Base-by-base conservation (phyloP, 768 basidiomycete genomes). In the Steccherinum ochraceum region DNA sequence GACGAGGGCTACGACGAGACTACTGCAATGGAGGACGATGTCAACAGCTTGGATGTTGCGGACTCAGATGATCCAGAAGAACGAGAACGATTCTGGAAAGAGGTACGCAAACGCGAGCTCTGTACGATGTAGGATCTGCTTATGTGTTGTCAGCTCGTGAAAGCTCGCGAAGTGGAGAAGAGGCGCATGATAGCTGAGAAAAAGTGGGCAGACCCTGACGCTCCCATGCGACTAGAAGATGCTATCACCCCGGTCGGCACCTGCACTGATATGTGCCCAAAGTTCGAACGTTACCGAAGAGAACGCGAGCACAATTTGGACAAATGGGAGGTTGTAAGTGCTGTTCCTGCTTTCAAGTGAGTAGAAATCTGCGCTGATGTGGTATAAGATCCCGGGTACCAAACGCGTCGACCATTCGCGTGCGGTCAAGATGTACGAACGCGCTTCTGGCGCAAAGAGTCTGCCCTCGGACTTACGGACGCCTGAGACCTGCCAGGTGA, bases 381-480 rank as follows among this genome's bases (percentile, higher is more conserved):
- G 54, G n/a, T 57, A 52, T 41, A 64, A 88, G 86, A 81, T 86
- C 50, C 84, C 86, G 16, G 85, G 84, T 11, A 90, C 87, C n/a
- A 89, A 84, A 62, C 76, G 86, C 40, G 85, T 97, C 7, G 84
- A 94, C 61, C 92, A 92, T 56, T 73, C 74, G 39, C 83, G 84
- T 46, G 94, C 94, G 0, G 95, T 98, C 42, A 96, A 97, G 63
- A 87, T 86, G 63, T 99, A 93, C 66, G 91, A 95, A 64, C 87
- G 95, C 18, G 93, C 92, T 3, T 89, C 92, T 12, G 94, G 94
- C 21, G 91, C 95, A 72, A 89, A 94, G 68, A 83, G 83, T 0
- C 61, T 96, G 0, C 94, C 95, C 2, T 93, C 91, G 0, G 95
- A 99, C 65, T 72, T 99, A 45, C 82, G 95, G 16, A 93, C 94